Conservation (phyloP, 1,284 basidiomycete species). For the Waitea zeae region DNA sequence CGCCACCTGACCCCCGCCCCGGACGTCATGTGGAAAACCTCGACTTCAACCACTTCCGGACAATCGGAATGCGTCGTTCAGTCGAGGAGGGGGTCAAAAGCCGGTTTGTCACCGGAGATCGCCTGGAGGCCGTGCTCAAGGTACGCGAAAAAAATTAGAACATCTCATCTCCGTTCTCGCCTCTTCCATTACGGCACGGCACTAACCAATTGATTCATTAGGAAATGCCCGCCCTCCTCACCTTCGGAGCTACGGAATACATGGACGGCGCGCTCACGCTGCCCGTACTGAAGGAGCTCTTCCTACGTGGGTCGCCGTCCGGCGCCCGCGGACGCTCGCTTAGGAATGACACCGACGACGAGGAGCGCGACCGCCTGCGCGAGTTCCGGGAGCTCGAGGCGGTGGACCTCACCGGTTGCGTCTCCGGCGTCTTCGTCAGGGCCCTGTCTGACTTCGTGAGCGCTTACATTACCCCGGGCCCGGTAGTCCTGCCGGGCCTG, state of each 20-base stretch:
- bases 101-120: slow-evolving; percentile 84
- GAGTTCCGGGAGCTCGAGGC: slow-evolving; percentile 77
- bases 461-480: slow-evolving; percentile 28
- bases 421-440: slow-evolving; percentile 75
- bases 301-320: slow-evolving; percentile 49
- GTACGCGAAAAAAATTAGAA: slow-evolving; percentile 20
- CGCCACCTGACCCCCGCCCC: slow-evolving; percentile 53
- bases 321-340: slow-evolving; percentile 51
- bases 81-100: slow-evolving; percentile 80
- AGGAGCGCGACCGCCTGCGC: slow-evolving; percentile 53
- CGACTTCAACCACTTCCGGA: slow-evolving; percentile 88
- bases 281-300: slow-evolving; percentile 69
- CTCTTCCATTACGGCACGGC: not conserved
- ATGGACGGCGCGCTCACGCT: slow-evolving; percentile 84
- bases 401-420: slow-evolving; percentile 87
- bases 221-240: slow-evolving; percentile 72
- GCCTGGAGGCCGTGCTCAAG: slow-evolving; percentile 71
- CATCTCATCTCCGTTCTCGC: slow-evolving; percentile 2
- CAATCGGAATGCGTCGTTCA: slow-evolving; percentile 85
- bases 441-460: slow-evolving; percentile 75
- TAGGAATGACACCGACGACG: slow-evolving; percentile 42
- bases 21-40: slow-evolving; percentile 65
- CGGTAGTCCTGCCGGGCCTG: slow-evolving; percentile 57
- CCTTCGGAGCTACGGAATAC: slow-evolving; percentile 88
- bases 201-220: slow-evolving; percentile 12